Base-by-base conservation (phyloP, 495 filamentous ascomycete species). In the Daldinia bambusicola region DNA sequence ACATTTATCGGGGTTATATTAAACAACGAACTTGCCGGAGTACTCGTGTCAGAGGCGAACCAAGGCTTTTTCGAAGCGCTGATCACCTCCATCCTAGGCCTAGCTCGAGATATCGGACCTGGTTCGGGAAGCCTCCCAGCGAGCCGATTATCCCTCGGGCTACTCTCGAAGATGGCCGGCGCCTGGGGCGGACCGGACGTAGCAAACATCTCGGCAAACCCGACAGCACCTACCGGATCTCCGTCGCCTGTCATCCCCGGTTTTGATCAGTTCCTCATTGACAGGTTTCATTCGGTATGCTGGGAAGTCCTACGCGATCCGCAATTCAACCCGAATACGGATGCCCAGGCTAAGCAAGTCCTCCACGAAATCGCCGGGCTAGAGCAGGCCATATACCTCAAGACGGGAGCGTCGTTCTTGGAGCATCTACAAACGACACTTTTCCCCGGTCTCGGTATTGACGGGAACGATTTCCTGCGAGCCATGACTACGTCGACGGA, bases 211-310 rank as follows among this genome's bases (percentile, higher is more conserved):
- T 78, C 79, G 32, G 75, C 78, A 37, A 79, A 80, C 59, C 84
- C 85, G 4, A 70, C 84, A 13, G 74, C 81, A 1, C 79, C 81
- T 6, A 75, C 72, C 4, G 72, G 77, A 13, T 75, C 80, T 6
- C 78, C 86, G 4, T 69, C 78, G 3, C 85, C 86, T 0, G 78
- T 77, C 18, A 88, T 99, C 31, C 91, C 93, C 18, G 96, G 95
- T n/a, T 98, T 99, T 76, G 93, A 96, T 66, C 86, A 86, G 41
- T 96, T 95, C 80, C 91, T 96, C 81, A 91, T 97, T 58, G 84
- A 89, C 30, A 87, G 90, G n/a, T 95, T 99, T 80, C 93, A 96
- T 16, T 87, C 92, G 0, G 81, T 95, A 34, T 93, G 91, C 76
- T 99, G 95, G 94, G 89, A 89, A 6, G 88, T 98, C 1, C 87